phyloP scores from a whole-genome alignment of 2,329 filamentous ascomycete genomes.

The Bimuria novae-zelandiae region DNA sequence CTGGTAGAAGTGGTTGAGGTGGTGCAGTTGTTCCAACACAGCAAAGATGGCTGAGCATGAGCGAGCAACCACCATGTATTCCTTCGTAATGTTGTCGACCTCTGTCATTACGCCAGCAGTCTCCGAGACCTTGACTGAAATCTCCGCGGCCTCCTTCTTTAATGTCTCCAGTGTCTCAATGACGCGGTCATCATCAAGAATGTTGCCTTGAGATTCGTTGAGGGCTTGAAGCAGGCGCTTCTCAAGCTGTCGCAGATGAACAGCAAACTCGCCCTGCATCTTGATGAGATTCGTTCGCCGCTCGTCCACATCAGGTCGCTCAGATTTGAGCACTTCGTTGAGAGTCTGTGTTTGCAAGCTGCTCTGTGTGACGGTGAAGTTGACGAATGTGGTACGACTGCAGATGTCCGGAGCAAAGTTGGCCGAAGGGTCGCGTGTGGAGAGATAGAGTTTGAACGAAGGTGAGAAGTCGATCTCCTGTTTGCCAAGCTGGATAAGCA shows the following conservation, averaged over 20 bases:
- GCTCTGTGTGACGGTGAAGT: slow-evolving; percentile 98
- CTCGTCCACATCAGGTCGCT: slow-evolving; percentile 96
- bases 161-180: slow-evolving; percentile 97
- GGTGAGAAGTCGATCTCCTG: slow-evolving; percentile 99
- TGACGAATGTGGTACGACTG: slow-evolving; percentile 98
- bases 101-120: slow-evolving; percentile 98
- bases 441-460: slow-evolving; percentile 91
- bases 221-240: slow-evolving; percentile 91
- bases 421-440: slow-evolving; percentile 93
- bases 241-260: slow-evolving; percentile 94
- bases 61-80: slow-evolving; percentile 90
- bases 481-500: slow-evolving; percentile 96
- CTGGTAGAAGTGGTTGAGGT: slow-evolving; percentile 99
- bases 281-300: slow-evolving; percentile 97
- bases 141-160: slow-evolving; percentile 96
- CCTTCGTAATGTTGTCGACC: slow-evolving; percentile 91
- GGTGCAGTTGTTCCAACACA: slow-evolving; percentile 93
- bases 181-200: slow-evolving; percentile 96
- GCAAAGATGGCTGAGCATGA: slow-evolving; percentile 98
- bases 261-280: slow-evolving; percentile 97
- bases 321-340: slow-evolving; percentile 95
- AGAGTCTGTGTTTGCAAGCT: slow-evolving; percentile 97
- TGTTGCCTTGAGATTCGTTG: slow-evolving; percentile 96
- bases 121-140: slow-evolving; percentile 92
- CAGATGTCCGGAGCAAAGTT: slow-evolving; percentile 96